A percentile compares a stretch with the other conserved stretches of the same genome.
phyloP scores from a whole-genome alignment of 148 eudicot species.

The Bassia scoparia region DNA sequence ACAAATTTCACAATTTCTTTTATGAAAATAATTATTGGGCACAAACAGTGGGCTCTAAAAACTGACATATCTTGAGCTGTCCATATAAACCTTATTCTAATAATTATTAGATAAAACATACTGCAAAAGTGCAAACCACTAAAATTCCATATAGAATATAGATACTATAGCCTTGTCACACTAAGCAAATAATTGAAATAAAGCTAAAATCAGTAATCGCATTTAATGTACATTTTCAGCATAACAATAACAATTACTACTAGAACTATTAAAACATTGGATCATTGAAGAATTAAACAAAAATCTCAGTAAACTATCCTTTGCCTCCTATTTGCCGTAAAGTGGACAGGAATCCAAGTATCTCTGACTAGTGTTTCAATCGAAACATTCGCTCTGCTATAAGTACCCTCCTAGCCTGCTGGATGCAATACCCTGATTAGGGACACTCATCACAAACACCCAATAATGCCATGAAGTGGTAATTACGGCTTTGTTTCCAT shows the following conservation, averaged over 20 bases:
- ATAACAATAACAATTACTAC: not conserved
- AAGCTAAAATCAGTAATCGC: not conserved
- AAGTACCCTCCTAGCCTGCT: not conserved
- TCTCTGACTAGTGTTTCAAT: not conserved
- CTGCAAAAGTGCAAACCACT: not conserved
- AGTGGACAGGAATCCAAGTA: not conserved
- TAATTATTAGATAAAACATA: not conserved
- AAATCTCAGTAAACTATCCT: not conserved
- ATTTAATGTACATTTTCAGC: not conserved
- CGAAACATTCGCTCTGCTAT: not conserved
- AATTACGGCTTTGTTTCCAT: not conserved
- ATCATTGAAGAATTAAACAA: not conserved
- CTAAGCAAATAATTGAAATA: not conserved
- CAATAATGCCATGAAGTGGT: not conserved
- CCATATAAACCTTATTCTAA: not conserved
- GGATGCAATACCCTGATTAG: slow-evolving; percentile 1
- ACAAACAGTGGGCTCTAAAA: too few relatives aligned
- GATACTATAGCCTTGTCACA: too few relatives aligned
- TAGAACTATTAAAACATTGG: not conserved
- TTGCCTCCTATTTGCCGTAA: not conserved
- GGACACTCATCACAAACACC: not conserved
- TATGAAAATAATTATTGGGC: too few relatives aligned
- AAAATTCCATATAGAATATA: not conserved
- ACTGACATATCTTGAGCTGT: too few relatives aligned
- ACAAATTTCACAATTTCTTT: too few relatives aligned